Base-by-base conservation (phyloP, 2,329 filamentous ascomycete genomes). In the Aspergillus neotritici region DNA sequence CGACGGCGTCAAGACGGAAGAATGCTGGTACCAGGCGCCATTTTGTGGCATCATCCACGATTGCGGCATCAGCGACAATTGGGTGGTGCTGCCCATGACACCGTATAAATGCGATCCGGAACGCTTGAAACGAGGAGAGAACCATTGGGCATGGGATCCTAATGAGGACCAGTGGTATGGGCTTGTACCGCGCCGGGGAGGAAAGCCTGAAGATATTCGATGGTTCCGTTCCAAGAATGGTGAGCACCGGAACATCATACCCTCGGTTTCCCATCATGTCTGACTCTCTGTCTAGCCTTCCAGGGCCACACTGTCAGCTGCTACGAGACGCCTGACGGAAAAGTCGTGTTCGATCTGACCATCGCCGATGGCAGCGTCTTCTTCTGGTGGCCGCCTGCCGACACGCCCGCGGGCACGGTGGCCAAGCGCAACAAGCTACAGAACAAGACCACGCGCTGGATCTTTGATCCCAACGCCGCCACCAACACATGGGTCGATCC, bases 41-140 rank as follows among this genome's bases (percentile, higher is more conserved):
- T 76, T 73, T 49, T 71, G 70, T 16, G 73, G 72, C n/a, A 75
- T 76, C 68, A 76, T 76, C 36, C 74, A 76, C 51, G 74, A 76
- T 47, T 71, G 68, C 21, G 73, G 71, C 0, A 50, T 76, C 5
- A 72, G 66, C 5, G 62, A 72, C 53, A 74, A 76, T 43, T 75
- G 70, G 44, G 51, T 75, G 4, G 66, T 76, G 7, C 53, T 76
- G 34, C 70, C 73, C 0, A 49, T 76, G 51, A 75, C 71, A 21
- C 73, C 73, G 4, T 35, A 76, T 30, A 75, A 75, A 55, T 69
- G 66, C 49, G 64, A 66, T 11, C 51, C 69, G 6, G 69, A 70
- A 35, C 59, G 71, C 8, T 57, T 76, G 52, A 68, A 68, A 56
- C 58, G 52, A 3, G 73, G 73, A 0, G 72, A 69, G 1, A 72